Base-by-base conservation (phyloP, 1,284 basidiomycete species). In the Ustilago loliicola region DNA sequence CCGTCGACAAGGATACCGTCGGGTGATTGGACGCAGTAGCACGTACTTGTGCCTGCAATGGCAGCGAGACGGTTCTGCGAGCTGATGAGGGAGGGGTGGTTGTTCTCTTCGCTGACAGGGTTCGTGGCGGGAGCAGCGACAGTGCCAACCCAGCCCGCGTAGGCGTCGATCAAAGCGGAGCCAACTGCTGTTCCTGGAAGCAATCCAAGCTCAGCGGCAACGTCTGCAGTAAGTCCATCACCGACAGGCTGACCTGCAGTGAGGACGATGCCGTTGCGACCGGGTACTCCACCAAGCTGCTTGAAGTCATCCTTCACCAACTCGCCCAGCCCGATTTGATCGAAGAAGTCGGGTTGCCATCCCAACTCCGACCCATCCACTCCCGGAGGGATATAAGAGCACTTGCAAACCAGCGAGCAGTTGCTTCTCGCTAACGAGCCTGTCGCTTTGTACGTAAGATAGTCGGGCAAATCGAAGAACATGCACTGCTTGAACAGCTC, bases 81-180 rank as follows among this genome's bases (percentile, higher is more conserved):
- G 55, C 71, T 78, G 42, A 72, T 56, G 34, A 85, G 73, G 23
- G 74, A 67, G 6, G 79, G 61, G 3, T 86, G 80, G 87, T 87
- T 63, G 25, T 73, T 84, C 27, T 90, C 90, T 36, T 90, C 87
- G 10, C 61, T 59, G 5, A 72, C 58, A 5, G 66, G 55, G 29
- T 87, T 84, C 48, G 88, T 90, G 75, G 92, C 91, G 23, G 91
- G 88, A 9, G 95, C 96, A 9, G 94, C 96, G 42, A 98, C 91
- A 0, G 96, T 98, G 21, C 97, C 96, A 80, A 99, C 89, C 96
- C 96, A 99, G n/a, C 96, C 96, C 2, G 96, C 95, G 87, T 98
- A 98, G 90, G 96, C 96, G 82, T 99, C 96, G 82, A 99, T 98
- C 53, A 99, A 90, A 25, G 91, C 96, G 78, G 94, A 96, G 7